Evolutionary conservation across 163 green algal species (phyloP).

Genomic region (Volvox carteri): DNA sequence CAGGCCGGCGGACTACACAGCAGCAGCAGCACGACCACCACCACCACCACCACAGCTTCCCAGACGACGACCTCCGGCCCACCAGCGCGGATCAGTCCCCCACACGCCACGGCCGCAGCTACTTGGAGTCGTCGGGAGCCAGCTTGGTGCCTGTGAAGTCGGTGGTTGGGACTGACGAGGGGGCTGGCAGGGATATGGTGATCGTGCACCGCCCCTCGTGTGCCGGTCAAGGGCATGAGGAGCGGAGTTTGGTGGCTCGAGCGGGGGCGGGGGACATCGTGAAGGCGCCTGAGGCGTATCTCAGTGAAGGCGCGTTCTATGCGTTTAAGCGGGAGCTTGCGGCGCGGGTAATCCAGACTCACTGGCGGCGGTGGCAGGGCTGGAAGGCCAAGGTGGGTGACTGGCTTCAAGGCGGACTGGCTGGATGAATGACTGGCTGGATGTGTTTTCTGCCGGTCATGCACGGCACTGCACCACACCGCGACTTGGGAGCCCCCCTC

Average conservation of each 20-base stretch:
- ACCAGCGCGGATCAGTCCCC: constrained; percentile 34
- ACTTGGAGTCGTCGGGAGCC: background rate
- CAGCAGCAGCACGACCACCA: too few species aligned
- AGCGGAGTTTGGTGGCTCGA: too few species aligned
- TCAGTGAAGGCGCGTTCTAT: constrained; percentile 59
- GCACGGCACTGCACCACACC: too few species aligned
- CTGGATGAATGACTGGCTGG: too few species aligned
- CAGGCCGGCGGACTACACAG: background rate
- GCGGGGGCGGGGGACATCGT: too few species aligned
- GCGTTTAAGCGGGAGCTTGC: constrained; percentile 76
- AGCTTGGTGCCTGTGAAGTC: background rate
- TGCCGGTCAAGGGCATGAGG: too few species aligned
- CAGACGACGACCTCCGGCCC: background rate
- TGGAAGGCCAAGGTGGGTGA: constrained; percentile 50
- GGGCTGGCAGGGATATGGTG: too few species aligned
- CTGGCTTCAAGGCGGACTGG: background rate
- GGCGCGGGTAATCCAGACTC: constrained; percentile 80
- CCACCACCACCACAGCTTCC: background rate
- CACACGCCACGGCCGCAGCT: constrained; percentile 13
- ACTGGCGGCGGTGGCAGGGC: constrained; percentile 65
- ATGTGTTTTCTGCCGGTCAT: too few species aligned
- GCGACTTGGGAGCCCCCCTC: too few species aligned
- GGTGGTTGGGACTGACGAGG: too few species aligned
- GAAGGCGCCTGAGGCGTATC: too few species aligned
- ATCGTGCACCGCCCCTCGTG: too few species aligned